These are phyloP conservation scores for Penicillium decumbens DNA, from an alignment of 2,329 filamentous ascomycete species.

Conservation along the genomic window DNA sequence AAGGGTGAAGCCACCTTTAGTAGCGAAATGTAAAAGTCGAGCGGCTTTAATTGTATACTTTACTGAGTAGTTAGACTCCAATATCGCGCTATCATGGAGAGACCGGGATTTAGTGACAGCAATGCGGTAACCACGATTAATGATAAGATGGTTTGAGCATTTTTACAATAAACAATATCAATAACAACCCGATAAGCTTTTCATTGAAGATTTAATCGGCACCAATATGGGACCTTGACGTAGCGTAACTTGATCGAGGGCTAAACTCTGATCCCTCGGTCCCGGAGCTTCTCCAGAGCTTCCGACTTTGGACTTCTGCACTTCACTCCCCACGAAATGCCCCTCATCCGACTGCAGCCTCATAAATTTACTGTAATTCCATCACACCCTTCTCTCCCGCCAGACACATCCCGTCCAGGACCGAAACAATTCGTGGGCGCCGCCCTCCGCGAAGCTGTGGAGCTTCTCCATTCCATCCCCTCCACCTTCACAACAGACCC, in stretches of 20 bases:
- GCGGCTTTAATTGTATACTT: no score
- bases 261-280: background rate
- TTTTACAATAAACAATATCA: no score
- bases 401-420: conserved; percentile 13
- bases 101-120: no score
- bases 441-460: conserved; percentile 27
- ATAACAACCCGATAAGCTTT: no score
- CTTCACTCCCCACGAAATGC: conserved; percentile 11
- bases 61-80: no score
- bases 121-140: no score
- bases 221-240: background rate
- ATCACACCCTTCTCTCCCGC: conserved; percentile 25
- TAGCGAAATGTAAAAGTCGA: no score
- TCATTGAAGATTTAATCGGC: no score
- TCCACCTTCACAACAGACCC: conserved; percentile 24
- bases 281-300: background rate
- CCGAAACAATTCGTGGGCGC: conserved; percentile 22
- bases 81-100: no score
- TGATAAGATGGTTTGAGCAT: no score
- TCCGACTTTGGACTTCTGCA: background rate
- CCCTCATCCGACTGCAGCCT: conserved; percentile 25
- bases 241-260: background rate
- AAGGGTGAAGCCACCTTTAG: no score
- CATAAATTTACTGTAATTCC: conserved; percentile 30
- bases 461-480: conserved; percentile 27